Evolutionary conservation across 352 stramenopile species (phyloP).

Genomic region (Phytophthora pluvialis): DNA sequence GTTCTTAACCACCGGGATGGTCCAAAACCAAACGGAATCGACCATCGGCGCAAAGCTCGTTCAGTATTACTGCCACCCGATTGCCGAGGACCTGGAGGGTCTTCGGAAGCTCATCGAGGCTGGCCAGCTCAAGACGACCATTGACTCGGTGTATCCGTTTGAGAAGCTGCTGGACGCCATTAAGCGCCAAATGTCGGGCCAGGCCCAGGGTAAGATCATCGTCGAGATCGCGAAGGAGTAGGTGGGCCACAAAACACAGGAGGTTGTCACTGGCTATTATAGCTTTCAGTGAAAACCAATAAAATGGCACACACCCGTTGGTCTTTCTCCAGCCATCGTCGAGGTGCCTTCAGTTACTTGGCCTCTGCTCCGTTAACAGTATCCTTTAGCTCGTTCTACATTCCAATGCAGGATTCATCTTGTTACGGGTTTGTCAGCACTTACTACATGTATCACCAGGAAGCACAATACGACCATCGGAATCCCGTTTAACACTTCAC

Average conservation of each 20-base stretch:
- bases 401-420: too few relatives aligned
- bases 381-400: too few relatives aligned
- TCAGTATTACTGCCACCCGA: slow-evolving; percentile 25
- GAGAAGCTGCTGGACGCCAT: slow-evolving; percentile 48
- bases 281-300: too few relatives aligned
- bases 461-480: too few relatives aligned
- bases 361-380: too few relatives aligned
- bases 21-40: slow-evolving; percentile 39
- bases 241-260: too few relatives aligned
- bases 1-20: slow-evolving; percentile 39
- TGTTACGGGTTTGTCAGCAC: too few relatives aligned
- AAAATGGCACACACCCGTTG: too few relatives aligned
- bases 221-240: slow-evolving; percentile 43
- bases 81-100: slow-evolving; percentile 37
- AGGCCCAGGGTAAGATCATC: slow-evolving; percentile 62
- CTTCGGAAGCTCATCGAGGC: slow-evolving; percentile 40
- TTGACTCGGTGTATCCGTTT: slow-evolving; percentile 38
- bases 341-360: too few relatives aligned
- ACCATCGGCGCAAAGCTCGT: slow-evolving; percentile 46
- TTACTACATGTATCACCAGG: too few relatives aligned
- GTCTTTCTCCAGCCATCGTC: too few relatives aligned
- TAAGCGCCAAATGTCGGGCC: slow-evolving; percentile 46
- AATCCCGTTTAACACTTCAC: not conserved
- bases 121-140: slow-evolving; percentile 36
- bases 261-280: too few relatives aligned